Conservation (phyloP, 179 eudicot genomes). For the Spinacia oleracea region DNA sequence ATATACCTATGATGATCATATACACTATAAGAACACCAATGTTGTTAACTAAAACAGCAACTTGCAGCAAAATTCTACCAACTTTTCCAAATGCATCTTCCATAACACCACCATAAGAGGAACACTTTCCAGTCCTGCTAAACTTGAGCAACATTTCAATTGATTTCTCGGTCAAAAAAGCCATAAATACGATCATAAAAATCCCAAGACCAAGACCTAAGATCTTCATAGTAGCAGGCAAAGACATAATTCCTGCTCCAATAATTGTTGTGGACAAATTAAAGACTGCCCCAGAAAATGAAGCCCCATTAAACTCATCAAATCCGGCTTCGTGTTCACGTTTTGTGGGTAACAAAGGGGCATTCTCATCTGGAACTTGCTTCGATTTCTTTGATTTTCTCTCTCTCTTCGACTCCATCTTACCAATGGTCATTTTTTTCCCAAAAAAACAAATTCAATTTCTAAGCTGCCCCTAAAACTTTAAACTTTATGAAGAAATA, state of each 20-base stretch:
- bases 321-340: slow-evolving; percentile 31
- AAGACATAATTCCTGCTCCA: slow-evolving; percentile 85
- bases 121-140: slow-evolving; percentile 45
- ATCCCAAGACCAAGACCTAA: slow-evolving; percentile 63
- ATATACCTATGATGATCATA: slow-evolving; percentile 76
- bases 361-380: slow-evolving; percentile 38
- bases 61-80: slow-evolving; percentile 52
- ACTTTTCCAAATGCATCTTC: slow-evolving; percentile 57
- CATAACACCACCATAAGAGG: slow-evolving; percentile 67
- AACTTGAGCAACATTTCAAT: slow-evolving; percentile 57
- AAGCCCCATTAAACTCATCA: slow-evolving; percentile 66
- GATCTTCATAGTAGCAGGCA: slow-evolving; percentile 84
- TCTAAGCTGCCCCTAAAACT: neutral
- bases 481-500: slow-evolving; percentile 12
- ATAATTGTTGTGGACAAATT: slow-evolving; percentile 81
- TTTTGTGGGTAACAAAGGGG: slow-evolving; percentile 50
- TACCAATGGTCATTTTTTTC: slow-evolving; percentile 32
- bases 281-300: slow-evolving; percentile 67
- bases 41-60: slow-evolving; percentile 59
- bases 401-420: slow-evolving; percentile 27
- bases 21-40: slow-evolving; percentile 69
- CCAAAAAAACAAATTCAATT: neutral
- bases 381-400: slow-evolving; percentile 33
- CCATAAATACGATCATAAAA: slow-evolving; percentile 51
- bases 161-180: slow-evolving; percentile 55